Base-by-base conservation (phyloP, 495 filamentous ascomycete genomes). In the Trichoderma virens region DNA sequence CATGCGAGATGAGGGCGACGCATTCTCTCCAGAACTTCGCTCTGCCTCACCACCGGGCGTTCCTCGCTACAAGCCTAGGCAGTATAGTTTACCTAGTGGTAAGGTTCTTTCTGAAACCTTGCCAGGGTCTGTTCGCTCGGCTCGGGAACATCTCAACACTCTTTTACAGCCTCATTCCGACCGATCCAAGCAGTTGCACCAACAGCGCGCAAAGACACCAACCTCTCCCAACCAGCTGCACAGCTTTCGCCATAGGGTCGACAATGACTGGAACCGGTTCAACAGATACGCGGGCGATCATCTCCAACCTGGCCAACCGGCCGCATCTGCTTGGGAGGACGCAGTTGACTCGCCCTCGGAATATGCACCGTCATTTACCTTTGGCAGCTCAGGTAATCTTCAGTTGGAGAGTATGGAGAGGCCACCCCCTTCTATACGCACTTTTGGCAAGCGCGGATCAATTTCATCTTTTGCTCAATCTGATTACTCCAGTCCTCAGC, bases 21-120 rank as follows among this genome's bases (percentile, higher is more conserved):
- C 20, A 9, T 7, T 56, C 3, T 28, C 9, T 18, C 14, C 9
- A 13, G 51, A 30, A 9, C 47, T 28, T 30, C 45, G 45, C n/a
- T 30, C 51, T 8, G 51, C 51, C 25, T 56, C 51, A 6, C 51
- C 51, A 16, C 51, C 51, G 13, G 51, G 51, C 13, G 25, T 56
- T 56, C 51, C 51, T 56, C 51, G 51, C 51, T 56, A 56, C 51
- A 56, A 56, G 25, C 11, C 51, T 30, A 27, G 51, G 27, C 51
- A 56, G 3, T 56, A 13, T 18, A 56, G 51, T 14, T 30, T 56
- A 3, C 51, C 51, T 1, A 56, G 27, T n/a, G 25, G 27, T 30
- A 56, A 56, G 25, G 8, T 56, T 2, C 23, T 16, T 6, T 30
- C 27, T 28, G 20, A 8, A 13, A 0, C 51, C 6, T 9, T 30